Conservation (phyloP, 768 basidiomycete species). For the Suillus subalutaceus region DNA sequence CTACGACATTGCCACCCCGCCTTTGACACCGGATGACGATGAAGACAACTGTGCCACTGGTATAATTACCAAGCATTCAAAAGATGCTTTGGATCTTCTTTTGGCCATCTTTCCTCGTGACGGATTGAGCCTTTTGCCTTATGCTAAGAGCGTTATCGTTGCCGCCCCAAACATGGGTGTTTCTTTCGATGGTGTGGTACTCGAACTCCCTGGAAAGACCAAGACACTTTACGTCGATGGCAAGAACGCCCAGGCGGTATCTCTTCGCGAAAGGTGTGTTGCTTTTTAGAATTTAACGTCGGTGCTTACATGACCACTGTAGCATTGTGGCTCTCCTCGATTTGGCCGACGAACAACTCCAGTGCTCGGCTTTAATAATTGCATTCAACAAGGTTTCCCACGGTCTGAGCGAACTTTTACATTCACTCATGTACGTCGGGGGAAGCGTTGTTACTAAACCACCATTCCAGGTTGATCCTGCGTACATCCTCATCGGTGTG, state of each 20-base stretch:
- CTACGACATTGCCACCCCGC: constrained; percentile 64
- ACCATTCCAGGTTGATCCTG: constrained; percentile 72
- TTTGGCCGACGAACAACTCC: constrained; percentile 81
- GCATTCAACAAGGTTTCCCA: constrained; percentile 75
- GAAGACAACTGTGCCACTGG: constrained; percentile 47
- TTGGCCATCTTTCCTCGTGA: constrained; percentile 77
- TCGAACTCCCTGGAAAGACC: constrained; percentile 68
- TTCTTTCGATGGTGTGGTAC: constrained; percentile 77
- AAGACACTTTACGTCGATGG: constrained; percentile 87
- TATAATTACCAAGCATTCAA: constrained; percentile 48
- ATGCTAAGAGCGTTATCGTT: constrained; percentile 75
- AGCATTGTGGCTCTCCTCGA: constrained; percentile 89
- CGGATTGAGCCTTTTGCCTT: constrained; percentile 67
- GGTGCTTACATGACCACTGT: constrained; percentile 3
- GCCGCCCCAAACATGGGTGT: constrained; percentile 68
- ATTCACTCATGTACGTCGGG: constrained; percentile 92
- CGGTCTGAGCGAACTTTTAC: constrained; percentile 73
- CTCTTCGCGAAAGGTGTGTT: constrained; percentile 78
- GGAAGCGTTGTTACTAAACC: constrained; percentile 84
- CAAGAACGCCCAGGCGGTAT: constrained; percentile 78
- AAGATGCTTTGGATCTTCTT: constrained; percentile 76
- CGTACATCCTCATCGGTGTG: constrained; percentile 83
- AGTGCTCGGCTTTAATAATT: constrained; percentile 79
- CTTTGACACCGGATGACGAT: constrained; percentile 74
- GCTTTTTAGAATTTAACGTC: constrained; percentile 10